Base-by-base conservation (phyloP, 345 rosid species). In the Eucalyptus lansdowneana region DNA sequence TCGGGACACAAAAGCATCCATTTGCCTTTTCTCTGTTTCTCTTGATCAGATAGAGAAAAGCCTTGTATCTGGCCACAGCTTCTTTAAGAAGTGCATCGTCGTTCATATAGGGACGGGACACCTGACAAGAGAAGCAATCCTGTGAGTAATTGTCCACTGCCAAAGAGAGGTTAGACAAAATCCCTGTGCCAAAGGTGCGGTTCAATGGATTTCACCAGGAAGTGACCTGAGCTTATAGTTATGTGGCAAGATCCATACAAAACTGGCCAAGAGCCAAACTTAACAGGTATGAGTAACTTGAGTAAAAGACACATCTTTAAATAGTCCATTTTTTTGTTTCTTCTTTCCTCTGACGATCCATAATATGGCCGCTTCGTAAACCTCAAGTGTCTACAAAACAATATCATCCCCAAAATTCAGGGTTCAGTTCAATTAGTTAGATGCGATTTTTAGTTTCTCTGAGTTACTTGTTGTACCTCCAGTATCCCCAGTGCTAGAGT, bases 1-100 rank as follows among this genome's bases (percentile, higher is more conserved):
- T 96, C 12, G 99, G 99, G 80, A 98, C 99, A 90, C 96, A 94
- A 85, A 96, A 96, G 88, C 93, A 88, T n/a, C 76, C 95, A 15
- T 93, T 60, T 54, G 96, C 94, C 86, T 88, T 93, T 91, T 95
- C 95, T 88, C 86, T 69, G 92, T 94, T 97, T 90, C 90, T 96
- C 94, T 95, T 95, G 56, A 96, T 95, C 91, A 97, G 91, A 88
- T 97, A 91, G 85, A 96, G 91, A 92, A 97, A 98, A 7, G 98
- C 99, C 91, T 96, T 97, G 81, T 98, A 97, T 93, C 98, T 95
- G 81, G 95, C 96, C 90, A 96, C 95, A 50, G 99, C 96, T 93
- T 90, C 98, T 91, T 93, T 91, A 45, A 98, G 94, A 89, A 96
- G 97, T 89, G 92, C 31, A 25, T 95, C 94, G 89, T 90, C 90